A percentile compares a stretch with the other conserved stretches of the same genome.
phyloP scores from a whole-genome alignment of 306 rosid genomes.

The Vigna mungo region DNA sequence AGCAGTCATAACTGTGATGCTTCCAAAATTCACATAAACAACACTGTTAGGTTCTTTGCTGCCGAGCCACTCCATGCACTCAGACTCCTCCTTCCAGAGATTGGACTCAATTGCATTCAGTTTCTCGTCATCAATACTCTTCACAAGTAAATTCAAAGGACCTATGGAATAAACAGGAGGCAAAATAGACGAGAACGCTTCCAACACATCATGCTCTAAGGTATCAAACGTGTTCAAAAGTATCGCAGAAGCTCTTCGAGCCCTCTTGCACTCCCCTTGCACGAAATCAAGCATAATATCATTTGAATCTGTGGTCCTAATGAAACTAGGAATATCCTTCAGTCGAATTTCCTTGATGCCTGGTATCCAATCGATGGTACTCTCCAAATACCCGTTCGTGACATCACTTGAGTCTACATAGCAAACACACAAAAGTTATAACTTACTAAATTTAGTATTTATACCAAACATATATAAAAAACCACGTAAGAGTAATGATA shows the following conservation, averaged over 20 bases:
- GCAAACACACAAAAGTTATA: neutral
- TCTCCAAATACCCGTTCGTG: conserved; percentile 62
- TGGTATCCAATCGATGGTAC: conserved; percentile 62
- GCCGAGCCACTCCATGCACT: conserved; percentile 66
- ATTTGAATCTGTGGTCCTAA: conserved; percentile 59
- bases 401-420: conserved; percentile 55
- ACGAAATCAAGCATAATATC: conserved; percentile 42
- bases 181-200: conserved; percentile 39
- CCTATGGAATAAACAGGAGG: conserved; percentile 68
- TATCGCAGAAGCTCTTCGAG: conserved; percentile 56
- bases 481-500: neutral
- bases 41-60: conserved; percentile 51
- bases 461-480: neutral
- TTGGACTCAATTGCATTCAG: conserved; percentile 52
- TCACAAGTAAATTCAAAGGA: conserved; percentile 47
- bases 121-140: conserved; percentile 31
- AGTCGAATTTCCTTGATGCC: conserved; percentile 62
- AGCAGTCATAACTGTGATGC: conserved; percentile 63
- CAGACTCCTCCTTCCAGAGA: conserved; percentile 66
- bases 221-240: conserved; percentile 62
- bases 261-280: conserved; percentile 35
- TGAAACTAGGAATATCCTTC: conserved; percentile 60
- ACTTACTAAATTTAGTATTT: neutral
- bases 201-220: conserved; percentile 53
- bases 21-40: conserved; percentile 76